Evolutionary conservation across 441 rosid species (phyloP), one percentile per base, ranked within the genome.

Genomic region (Biscutella auriculata): DNA sequence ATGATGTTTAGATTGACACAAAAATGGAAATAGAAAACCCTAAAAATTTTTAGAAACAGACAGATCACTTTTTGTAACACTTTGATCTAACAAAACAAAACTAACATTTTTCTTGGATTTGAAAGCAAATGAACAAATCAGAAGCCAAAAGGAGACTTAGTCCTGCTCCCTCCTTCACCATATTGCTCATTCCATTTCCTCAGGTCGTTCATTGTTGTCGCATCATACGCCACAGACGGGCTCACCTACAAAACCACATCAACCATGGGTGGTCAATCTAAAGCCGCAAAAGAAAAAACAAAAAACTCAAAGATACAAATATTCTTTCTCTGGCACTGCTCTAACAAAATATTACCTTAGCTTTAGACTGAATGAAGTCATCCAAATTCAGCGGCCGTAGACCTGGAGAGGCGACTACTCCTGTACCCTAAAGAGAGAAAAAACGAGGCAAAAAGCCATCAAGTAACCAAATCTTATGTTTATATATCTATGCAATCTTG

Each of bases 151-250:
- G 92, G 94, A 16, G 97, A 77, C 66, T 75, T 83, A 50, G 72
- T 74, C 77, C 98, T 70, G 77, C 87, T 88, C 60, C 98, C 97
- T 14, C 88, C 97, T 74, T 88, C 98, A 23, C 98, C 98, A 14
- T 88, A 88, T 44, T 88, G 95, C 55, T 88, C 97, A 7, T 92
- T 92, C 98, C 98, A 92, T 81, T 92, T 92, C 66, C 98, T 77
- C 60, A 88, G 78, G 81, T 86, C 97, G 14, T 86, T 88, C 98
- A 92, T 92, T 58, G 84, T 84, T 0, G 92, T 47, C 0, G 98
- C 95, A 49, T 88, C 97, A 6, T 70, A 84, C 4, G 98, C 80
- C 45, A 92, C 92, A 0, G 97, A 92, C 15, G 98, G 97, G 6
- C 97, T 89, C 36, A 92, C 98, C 98, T 92, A 57, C 63, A 55